Conservation (phyloP, 2,329 filamentous ascomycete species). For the Cladosporium sp. region DNA sequence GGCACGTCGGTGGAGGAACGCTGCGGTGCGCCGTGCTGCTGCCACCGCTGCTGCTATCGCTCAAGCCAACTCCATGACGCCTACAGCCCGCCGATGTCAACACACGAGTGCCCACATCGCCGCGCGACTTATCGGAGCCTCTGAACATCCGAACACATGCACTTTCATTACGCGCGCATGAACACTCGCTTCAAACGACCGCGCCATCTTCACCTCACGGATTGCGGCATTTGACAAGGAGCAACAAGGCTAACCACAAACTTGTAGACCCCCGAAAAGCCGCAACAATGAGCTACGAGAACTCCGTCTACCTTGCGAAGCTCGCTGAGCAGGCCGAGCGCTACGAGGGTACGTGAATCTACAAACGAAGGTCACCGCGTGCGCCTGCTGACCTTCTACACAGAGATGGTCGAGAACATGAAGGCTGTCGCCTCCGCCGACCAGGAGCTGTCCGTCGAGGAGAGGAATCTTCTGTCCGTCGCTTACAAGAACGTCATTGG, state of each 20-base stretch:
- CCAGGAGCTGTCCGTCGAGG: conserved; percentile 72
- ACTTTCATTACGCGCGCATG: neutral
- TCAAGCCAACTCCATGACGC: conserved; percentile 12
- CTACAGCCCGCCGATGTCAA: conserved; percentile 9
- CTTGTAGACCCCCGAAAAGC: conserved; percentile 3
- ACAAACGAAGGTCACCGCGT: neutral
- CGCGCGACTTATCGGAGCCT: neutral
- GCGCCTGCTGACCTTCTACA: conserved; percentile 2
- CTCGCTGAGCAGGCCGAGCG: conserved; percentile 99
- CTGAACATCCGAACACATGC: neutral
- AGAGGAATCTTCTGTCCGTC: conserved; percentile 95
- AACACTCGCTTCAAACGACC: neutral
- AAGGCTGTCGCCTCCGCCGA: conserved; percentile 89
- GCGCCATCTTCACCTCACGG: neutral
- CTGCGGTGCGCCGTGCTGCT: neutral
- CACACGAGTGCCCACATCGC: neutral
- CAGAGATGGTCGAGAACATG: conserved; percentile 99
- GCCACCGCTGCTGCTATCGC: neutral
- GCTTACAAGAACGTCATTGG: conserved; percentile 99
- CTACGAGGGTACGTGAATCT: conserved; percentile 76
- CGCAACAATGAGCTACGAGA: conserved; percentile 87
- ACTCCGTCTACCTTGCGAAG: conserved; percentile 99
- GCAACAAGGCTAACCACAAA: conserved; percentile 5
- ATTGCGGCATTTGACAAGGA: neutral
- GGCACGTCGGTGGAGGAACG: neutral